A percentile compares a stretch with the other conserved stretches of the same genome.
Conservation (phyloP, 495 filamentous ascomycete genomes). For the Neurospora discreta region DNA sequence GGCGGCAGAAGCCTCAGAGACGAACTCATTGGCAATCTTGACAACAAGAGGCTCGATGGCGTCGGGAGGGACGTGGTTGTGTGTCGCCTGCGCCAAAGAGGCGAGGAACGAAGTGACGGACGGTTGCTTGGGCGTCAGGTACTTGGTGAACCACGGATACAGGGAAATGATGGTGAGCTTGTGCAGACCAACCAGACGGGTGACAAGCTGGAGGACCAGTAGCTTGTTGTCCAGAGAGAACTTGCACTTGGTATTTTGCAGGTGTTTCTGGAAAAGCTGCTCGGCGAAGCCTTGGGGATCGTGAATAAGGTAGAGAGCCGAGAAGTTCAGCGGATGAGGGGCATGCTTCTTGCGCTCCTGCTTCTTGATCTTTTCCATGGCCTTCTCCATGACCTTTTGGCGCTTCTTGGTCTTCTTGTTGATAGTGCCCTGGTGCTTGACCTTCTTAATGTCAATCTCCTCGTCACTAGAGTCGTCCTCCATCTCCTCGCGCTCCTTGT, state of each 20-base stretch:
- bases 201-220: conserved; percentile 75
- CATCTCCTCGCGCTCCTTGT: conserved; percentile 84
- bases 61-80: conserved; percentile 87
- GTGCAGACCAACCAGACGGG: conserved; percentile 84
- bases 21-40: conserved; percentile 97
- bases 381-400: conserved; percentile 63
- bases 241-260: conserved; percentile 76
- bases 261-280: conserved; percentile 76
- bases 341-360: conserved; percentile 81
- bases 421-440: conserved; percentile 76
- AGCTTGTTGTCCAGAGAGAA: conserved; percentile 87
- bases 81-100: conserved; percentile 81
- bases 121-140: conserved; percentile 80
- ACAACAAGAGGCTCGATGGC: conserved; percentile 80
- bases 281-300: conserved; percentile 96
- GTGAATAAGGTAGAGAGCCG: conserved; percentile 83
- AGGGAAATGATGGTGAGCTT: conserved; percentile 52
- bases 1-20: conserved; percentile 82
- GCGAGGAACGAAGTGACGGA: conserved; percentile 93
- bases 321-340: conserved; percentile 87
- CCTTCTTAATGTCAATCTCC: conserved; percentile 61
- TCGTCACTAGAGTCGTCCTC: conserved; percentile 84
- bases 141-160: conserved; percentile 79
- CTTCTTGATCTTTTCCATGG: conserved; percentile 55
- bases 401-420: conserved; percentile 96